A percentile compares a stretch with the other conserved stretches of the same genome.
phyloP scores from a whole-genome alignment of 176 grass and related monocot species.

The bread wheat (Triticum aestivum) region DNA sequence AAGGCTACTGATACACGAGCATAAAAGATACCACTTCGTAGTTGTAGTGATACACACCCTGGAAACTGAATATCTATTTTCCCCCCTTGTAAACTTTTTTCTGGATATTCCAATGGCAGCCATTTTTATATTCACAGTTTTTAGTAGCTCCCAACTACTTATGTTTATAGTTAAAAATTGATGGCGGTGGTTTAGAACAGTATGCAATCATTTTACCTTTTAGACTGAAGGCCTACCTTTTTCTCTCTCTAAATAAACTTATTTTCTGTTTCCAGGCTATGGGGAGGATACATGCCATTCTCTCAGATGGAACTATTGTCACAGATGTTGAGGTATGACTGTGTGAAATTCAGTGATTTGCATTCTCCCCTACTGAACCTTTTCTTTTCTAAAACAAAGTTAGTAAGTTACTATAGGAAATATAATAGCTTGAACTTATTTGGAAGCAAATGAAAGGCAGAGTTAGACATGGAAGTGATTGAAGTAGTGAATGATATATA shows the following conservation, averaged over 20 bases:
- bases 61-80: background rate
- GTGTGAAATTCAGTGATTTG: background rate
- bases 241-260: background rate
- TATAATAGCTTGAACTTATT: background rate
- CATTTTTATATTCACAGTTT: background rate
- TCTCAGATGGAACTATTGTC: conserved; percentile 70
- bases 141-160: background rate
- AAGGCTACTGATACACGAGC: background rate
- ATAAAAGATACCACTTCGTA: background rate
- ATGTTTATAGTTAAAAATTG: background rate
- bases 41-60: background rate
- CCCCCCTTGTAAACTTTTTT: background rate
- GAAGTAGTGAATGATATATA: background rate
- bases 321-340: conserved; percentile 79
- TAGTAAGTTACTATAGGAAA: background rate
- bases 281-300: conserved; percentile 96
- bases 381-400: background rate
- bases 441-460: background rate
- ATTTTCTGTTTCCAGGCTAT: conserved; percentile 55
- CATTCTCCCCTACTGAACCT: conserved; percentile 2
- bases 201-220: background rate
- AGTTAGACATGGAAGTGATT: background rate
- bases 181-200: background rate
- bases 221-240: background rate
- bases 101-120: background rate